A percentile compares a stretch with the other conserved stretches of the same genome.
Evolutionary conservation across 305 asterid species (phyloP).

Genomic region (Coffea humblotiana): DNA sequence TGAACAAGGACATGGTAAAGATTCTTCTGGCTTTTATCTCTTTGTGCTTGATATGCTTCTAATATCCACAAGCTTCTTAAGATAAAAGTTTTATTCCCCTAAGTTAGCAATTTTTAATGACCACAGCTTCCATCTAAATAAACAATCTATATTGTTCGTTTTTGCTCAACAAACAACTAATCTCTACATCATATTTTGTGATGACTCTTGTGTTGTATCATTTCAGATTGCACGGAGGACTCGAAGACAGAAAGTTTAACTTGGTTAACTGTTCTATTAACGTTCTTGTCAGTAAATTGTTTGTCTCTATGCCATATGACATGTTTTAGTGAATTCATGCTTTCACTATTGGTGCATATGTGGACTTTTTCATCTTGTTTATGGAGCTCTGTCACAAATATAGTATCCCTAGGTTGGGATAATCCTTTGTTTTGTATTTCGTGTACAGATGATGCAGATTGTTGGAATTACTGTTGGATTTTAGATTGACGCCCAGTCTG

Average conservation of each 20-base stretch:
- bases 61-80: background rate
- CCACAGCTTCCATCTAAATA: background rate
- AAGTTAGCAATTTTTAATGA: background rate
- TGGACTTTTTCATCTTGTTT: no score
- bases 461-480: no score
- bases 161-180: background rate
- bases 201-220: slow-evolving; percentile 2
- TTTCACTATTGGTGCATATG: no score
- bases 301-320: background rate
- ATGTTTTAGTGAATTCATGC: no score
- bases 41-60: background rate
- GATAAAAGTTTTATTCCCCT: background rate
- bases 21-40: slow-evolving; percentile 1
- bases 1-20: slow-evolving; percentile 44
- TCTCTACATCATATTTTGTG: background rate
- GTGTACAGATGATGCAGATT: no score
- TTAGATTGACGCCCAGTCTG: no score
- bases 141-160: background rate
- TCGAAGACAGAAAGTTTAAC: slow-evolving; percentile 19
- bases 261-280: background rate
- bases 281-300: background rate
- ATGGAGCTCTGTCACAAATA: no score
- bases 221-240: slow-evolving; percentile 31
- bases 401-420: no score
- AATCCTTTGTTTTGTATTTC: no score